A percentile compares a stretch with the other conserved stretches of the same genome.
These are phyloP conservation scores for Podospora pseudopauciseta DNA, from an alignment of 495 filamentous ascomycete genomes.

Conservation along the genomic window DNA sequence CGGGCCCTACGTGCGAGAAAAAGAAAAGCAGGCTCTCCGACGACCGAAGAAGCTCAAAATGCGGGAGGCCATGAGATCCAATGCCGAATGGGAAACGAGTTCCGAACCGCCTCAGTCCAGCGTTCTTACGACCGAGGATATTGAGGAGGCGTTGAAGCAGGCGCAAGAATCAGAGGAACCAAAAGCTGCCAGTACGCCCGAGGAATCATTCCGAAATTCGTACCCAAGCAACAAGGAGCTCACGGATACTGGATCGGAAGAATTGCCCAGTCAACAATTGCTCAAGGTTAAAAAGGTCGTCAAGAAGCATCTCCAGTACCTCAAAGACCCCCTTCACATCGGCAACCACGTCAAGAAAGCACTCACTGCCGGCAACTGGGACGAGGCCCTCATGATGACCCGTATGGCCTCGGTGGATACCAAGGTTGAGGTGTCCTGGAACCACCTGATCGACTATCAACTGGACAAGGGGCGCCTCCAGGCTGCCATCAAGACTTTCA, in stretches of 20 bases:
- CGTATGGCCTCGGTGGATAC: constrained; percentile 58
- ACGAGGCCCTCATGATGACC: constrained; percentile 64
- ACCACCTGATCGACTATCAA: constrained; percentile 71
- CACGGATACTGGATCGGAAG: neutral
- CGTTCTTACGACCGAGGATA: neutral
- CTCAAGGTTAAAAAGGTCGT: constrained; percentile 30
- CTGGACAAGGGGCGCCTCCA: constrained; percentile 56
- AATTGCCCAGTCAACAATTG: neutral
- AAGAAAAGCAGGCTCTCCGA: neutral
- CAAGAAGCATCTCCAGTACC: constrained; percentile 57
- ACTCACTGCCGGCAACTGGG: constrained; percentile 51
- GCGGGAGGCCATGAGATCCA: neutral
- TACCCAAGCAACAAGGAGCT: constrained; percentile 9
- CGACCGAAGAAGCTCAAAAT: neutral
- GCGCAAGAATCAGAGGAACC: neutral
- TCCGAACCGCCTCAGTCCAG: neutral
- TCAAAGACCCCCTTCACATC: constrained; percentile 64
- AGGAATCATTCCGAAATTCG: neutral
- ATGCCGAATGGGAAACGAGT: neutral
- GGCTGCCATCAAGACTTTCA: constrained; percentile 70
- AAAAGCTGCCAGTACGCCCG: neutral
- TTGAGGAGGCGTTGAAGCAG: neutral
- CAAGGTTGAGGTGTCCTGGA: constrained; percentile 75
- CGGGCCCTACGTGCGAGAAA: neutral
- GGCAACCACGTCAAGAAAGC: constrained; percentile 56